Conservation (phyloP, 306 rosid species). For the Vachellia pachyceras region DNA sequence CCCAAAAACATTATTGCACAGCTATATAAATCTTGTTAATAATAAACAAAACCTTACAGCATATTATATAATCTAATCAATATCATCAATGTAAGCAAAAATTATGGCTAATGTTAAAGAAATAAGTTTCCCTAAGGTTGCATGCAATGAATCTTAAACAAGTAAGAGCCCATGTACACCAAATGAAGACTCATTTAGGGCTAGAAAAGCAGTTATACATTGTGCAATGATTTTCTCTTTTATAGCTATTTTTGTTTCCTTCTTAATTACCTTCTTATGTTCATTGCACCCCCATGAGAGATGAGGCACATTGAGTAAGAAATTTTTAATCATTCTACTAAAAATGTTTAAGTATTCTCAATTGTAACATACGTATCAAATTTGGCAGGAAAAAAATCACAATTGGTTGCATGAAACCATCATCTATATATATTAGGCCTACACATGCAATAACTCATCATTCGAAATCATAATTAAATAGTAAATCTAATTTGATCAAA, state of each 20-base stretch:
- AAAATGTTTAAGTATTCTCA: background rate
- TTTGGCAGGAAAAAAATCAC: no score
- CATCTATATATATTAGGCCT: background rate
- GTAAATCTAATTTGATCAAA: background rate
- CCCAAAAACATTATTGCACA: background rate
- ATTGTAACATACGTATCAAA: background rate
- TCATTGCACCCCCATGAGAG: background rate
- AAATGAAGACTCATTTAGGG: background rate
- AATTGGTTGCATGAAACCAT: background rate
- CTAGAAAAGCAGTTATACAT: background rate
- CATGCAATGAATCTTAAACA: background rate
- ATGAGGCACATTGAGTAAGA: background rate
- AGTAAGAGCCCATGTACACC: background rate
- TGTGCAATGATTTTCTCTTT: background rate
- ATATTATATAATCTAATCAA: background rate
- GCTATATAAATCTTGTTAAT: background rate
- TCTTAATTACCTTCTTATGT: background rate
- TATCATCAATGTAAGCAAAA: background rate
- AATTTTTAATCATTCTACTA: background rate
- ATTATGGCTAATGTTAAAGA: background rate
- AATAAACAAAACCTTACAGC: background rate
- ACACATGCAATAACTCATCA: background rate
- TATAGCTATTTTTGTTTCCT: background rate
- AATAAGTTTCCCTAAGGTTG: background rate
- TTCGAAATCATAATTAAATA: background rate